Percentiles rank a stretch among this genome's conserved stretches.
phyloP scores from a whole-genome alignment of 306 rosid species.

The Rosa chinensis region DNA sequence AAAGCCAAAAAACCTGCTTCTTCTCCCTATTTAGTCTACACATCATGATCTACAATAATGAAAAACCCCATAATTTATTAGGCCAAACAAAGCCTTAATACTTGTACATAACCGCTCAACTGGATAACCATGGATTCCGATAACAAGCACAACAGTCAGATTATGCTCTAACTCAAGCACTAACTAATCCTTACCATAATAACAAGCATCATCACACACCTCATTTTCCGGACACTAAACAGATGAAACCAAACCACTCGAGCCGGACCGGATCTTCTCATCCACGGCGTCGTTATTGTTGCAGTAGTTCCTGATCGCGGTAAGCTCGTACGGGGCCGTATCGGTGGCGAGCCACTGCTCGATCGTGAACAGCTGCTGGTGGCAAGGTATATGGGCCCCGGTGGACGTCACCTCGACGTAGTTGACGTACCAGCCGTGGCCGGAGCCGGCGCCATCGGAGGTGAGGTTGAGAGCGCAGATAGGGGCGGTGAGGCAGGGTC shows the following conservation, averaged over 20 bases:
- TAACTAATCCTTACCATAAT: not conserved
- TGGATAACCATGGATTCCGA: constrained; percentile 3
- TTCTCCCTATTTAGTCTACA: not conserved
- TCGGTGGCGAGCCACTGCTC: constrained; percentile 92
- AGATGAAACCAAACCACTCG: not conserved
- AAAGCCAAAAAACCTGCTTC: not conserved
- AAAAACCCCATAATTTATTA: not conserved
- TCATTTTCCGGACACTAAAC: not conserved
- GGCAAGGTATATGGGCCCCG: constrained; percentile 52
- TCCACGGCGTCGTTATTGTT: not conserved
- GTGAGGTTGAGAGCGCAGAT: constrained; percentile 75
- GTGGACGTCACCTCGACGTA: constrained; percentile 74
- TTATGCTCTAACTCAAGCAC: not conserved
- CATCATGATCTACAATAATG: not conserved
- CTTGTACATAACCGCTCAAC: not conserved
- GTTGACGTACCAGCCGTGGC: constrained; percentile 93
- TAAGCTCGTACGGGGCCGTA: constrained; percentile 60
- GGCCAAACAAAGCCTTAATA: not conserved
- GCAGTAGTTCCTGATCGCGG: constrained; percentile 51
- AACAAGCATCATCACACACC: not conserved
- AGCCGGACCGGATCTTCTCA: constrained; percentile 2
- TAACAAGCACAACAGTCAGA: not conserved
- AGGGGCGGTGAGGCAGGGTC: constrained; percentile 56
- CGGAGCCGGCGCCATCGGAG: constrained; percentile 67
- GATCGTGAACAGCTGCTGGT: constrained; percentile 43